Evolutionary conservation across 1,139 yeast species (phyloP), one percentile per base, ranked within the genome.

Genomic region (Diutina siamensis): DNA sequence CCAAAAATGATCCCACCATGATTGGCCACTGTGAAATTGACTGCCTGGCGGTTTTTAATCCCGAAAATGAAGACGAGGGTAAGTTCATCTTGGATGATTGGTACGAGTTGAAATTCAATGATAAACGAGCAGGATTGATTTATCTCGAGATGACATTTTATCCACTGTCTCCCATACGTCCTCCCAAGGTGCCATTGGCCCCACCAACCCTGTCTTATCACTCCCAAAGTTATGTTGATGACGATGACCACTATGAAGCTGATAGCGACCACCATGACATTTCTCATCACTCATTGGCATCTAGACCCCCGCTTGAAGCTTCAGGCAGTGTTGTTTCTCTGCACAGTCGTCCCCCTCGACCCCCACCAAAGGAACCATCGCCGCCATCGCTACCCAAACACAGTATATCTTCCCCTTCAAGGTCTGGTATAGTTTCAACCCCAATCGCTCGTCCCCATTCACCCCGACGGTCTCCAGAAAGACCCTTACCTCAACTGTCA

Each of bases 101-200:
- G 97, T 85, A 83, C 57, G 80, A 78, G 44, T 67, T 92, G 50
- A 66, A 69, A 35, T 76, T 77, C 57, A 78, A 77, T 48, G 82
- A 79, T n/a, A 75, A 79, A 54, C 78, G 84, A 47, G 96, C 97
- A 1, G 98, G 98, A 1, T 85, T 78, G 62, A 77, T 92, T 1
- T 89, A 82, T 60, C 64, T 94, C 47, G 97, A 92, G 57, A 82
- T 92, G 83, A 87, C 97, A 0, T 92, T 86, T 57, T 87, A 86
- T 57, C 94, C 96, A 0, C 62, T 72, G 17, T 71, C 76, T 1
- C 80, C 78, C 0, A 55, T 70, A 7, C 52, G 67, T 35, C 78
- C 76, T 2, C 33, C 33, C 4, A 44, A 44, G 25, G 25, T 40
- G 4, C 42, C 42, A 3, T 4, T 38, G 12, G 5, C 12, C 13